These are phyloP conservation scores for Hymenoscyphus scutula DNA, from an alignment of 2,329 filamentous ascomycete genomes.

Conservation along the genomic window DNA sequence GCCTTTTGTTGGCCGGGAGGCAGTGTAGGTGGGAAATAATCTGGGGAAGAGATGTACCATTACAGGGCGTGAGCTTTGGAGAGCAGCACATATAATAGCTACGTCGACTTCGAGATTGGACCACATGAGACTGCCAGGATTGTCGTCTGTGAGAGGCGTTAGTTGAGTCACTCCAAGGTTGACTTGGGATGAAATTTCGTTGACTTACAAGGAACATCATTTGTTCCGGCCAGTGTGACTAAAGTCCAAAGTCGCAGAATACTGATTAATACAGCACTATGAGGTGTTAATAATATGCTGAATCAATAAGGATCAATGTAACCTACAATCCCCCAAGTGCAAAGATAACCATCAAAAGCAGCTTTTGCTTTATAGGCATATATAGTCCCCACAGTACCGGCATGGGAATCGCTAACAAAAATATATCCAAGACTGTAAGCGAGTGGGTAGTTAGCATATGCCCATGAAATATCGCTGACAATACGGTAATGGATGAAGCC, in stretches of 20 bases:
- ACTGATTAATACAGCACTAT: neutral
- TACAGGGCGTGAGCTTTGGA: neutral
- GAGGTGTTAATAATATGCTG: no score
- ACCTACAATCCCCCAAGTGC: neutral
- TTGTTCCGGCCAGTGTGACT: neutral
- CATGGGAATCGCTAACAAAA: neutral
- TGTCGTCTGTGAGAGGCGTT: no score
- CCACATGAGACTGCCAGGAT: neutral
- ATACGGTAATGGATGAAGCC: no score
- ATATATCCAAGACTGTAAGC: neutral
- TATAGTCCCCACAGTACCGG: neutral
- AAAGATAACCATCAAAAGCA: neutral
- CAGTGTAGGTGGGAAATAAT: neutral
- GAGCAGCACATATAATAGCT: neutral
- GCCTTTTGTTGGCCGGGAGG: no score
- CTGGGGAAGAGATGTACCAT: neutral
- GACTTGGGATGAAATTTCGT: no score
- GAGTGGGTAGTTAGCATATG: no score
- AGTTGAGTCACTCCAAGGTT: no score
- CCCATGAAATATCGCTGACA: no score
- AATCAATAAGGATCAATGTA: no score
- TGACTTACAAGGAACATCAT: neutral
- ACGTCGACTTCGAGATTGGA: neutral
- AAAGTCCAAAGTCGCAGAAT: neutral
- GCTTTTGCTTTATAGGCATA: conserved; percentile 1